phyloP scores from a whole-genome alignment of 1,284 basidiomycete species.

The Stygiomarasmius scandens region DNA sequence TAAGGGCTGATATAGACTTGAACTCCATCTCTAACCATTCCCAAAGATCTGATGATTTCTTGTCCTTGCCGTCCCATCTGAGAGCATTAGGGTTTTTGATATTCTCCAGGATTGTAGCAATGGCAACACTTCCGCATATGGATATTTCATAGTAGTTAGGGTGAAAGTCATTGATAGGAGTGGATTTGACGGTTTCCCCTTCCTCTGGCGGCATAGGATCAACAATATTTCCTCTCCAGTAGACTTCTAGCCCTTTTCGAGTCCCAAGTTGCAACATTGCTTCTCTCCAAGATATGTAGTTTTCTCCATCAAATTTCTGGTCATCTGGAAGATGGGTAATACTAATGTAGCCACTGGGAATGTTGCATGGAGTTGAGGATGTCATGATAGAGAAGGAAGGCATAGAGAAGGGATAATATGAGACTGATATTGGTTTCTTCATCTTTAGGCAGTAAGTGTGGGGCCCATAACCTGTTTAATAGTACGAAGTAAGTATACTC shows the following conservation, averaged over 20 bases:
- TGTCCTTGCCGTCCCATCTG: neutral
- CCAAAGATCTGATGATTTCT: neutral
- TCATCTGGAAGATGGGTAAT: no score
- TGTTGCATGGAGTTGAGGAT: no score
- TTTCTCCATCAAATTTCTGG: slow-evolving; percentile 1
- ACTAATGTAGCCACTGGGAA: no score
- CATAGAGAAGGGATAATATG: no score
- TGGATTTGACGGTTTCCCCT: neutral
- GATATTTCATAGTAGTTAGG: neutral
- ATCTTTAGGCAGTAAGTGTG: no score
- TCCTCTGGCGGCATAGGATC: neutral
- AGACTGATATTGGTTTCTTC: no score
- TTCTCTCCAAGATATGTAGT: neutral
- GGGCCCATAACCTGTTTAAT: no score
- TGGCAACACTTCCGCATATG: neutral
- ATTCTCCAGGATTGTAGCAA: neutral
- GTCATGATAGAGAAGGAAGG: no score
- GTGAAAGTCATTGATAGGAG: neutral
- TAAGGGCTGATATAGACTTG: neutral
- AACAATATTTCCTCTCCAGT: neutral
- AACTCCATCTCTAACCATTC: neutral
- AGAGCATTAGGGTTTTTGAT: neutral
- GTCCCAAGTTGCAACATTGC: neutral
- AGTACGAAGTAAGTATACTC: no score
- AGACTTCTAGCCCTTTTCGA: neutral